Conservation (phyloP, 345 rosid species). For the Hibiscus tridactylites region DNA sequence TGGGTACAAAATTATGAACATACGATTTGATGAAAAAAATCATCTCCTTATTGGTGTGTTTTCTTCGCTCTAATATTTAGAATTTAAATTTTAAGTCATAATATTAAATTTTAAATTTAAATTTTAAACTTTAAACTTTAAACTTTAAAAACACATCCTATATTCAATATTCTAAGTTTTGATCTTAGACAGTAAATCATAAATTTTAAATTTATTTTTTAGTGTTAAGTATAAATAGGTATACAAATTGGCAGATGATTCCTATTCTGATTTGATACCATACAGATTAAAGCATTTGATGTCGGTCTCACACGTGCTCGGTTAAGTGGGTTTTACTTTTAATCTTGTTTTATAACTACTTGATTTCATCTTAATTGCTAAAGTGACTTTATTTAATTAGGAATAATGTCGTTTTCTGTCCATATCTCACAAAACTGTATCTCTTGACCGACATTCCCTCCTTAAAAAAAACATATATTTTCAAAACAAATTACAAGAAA, state of each 20-base stretch:
- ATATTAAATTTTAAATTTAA: no score
- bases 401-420: neutral
- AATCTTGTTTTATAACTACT: neutral
- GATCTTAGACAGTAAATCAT: no score
- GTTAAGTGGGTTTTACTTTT: neutral
- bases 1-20: no score
- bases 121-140: no score
- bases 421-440: neutral
- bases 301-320: neutral
- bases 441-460: neutral
- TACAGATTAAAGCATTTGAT: neutral
- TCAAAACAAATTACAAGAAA: neutral
- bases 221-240: no score
- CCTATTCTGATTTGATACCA: neutral
- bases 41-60: no score
- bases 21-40: neutral
- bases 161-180: no score
- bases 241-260: no score
- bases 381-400: neutral
- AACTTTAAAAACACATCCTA: no score
- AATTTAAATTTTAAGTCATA: no score
- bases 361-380: neutral
- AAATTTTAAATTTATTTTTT: no score
- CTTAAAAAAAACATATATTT: neutral
- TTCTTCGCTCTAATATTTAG: no score